Base-by-base conservation (phyloP, 305 asterid genomes). In the Fraxinus xanthoxyloides region DNA sequence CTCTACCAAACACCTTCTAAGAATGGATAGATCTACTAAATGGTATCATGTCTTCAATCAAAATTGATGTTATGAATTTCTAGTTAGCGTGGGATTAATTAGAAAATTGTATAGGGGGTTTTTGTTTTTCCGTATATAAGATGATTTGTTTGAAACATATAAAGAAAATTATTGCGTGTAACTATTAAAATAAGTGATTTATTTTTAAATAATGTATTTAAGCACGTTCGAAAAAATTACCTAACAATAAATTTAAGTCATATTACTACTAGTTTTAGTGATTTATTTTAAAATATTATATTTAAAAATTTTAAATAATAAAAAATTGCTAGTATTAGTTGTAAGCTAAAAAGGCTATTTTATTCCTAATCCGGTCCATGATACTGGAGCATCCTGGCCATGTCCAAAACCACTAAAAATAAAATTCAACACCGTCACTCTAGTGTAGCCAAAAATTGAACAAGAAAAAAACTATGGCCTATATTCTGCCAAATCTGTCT, bases 401-500 rank as follows among this genome's bases (percentile, higher is more conserved):
- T 80, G 78, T 80, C 87, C 63, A 87, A 87, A 82, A 81, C 92
- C 92, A 89, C 92, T 82, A 67, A 84, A 48, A 48, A 13, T 15
- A 38, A 67, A 67, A 65, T 28, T 26, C 21, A 46, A 17, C 19
- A 36, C 7, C 36, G 63, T 54, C 21, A 35, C 36, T 72, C 23
- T 63, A 24, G 32, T 7, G 67, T 43, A 46, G 13, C 26, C 24
- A 12, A 38, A 77, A 83, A 54, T 9, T 38, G 51, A 70, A 70
- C 5, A 40, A 23, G 65, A 48, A 17, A 81, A 63, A 73, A 38
- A 23, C 63, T 40, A 91, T 91, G 97, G 95, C 95, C 38, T 89
- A 89, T 84, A 90, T 88, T 85, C 90, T 93, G 77, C 97, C 95
- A 82, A 91, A 90, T 86, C 90, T 91, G 69, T 88, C 97, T 54